A percentile compares a stretch with the other conserved stretches of the same genome.
Conservation (phyloP, 1,284 basidiomycete species). For the Puccinia hordei region DNA sequence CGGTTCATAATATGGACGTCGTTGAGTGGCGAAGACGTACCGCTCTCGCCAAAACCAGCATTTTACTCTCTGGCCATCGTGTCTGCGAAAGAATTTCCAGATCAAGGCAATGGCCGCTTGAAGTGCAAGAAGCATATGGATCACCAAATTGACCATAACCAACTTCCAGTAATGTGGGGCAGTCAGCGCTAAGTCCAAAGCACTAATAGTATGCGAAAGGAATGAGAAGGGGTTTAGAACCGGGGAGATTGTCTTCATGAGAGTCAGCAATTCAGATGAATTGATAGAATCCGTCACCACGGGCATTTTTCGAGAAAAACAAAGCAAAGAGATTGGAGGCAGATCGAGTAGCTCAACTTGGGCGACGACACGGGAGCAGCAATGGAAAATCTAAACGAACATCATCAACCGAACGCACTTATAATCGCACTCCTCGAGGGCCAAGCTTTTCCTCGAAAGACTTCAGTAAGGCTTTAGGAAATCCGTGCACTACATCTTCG, state of each 20-base stretch:
- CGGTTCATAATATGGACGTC: background rate
- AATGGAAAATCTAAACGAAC: background rate
- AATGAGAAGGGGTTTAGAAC: background rate
- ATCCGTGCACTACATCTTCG: background rate
- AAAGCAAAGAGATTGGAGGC: background rate
- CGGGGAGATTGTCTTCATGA: background rate
- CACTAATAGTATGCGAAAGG: background rate
- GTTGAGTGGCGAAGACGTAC: background rate
- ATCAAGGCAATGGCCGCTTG: background rate
- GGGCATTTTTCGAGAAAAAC: background rate
- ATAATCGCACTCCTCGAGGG: background rate
- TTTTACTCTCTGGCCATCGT: background rate
- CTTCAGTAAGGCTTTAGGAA: background rate
- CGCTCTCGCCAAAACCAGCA: conserved; percentile 3
- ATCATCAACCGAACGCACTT: background rate
- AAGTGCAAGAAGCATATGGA: background rate
- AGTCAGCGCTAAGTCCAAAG: background rate
- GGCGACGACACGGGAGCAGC: background rate
- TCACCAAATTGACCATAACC: background rate
- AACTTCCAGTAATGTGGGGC: background rate
- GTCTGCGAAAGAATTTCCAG: background rate
- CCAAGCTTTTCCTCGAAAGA: background rate
- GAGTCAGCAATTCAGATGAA: background rate
- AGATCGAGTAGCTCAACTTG: background rate
- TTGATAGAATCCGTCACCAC: background rate